A percentile compares a stretch with the other conserved stretches of the same genome.
phyloP scores from a whole-genome alignment of 2,329 filamentous ascomycete genomes.

The Colletotrichum sp. region DNA sequence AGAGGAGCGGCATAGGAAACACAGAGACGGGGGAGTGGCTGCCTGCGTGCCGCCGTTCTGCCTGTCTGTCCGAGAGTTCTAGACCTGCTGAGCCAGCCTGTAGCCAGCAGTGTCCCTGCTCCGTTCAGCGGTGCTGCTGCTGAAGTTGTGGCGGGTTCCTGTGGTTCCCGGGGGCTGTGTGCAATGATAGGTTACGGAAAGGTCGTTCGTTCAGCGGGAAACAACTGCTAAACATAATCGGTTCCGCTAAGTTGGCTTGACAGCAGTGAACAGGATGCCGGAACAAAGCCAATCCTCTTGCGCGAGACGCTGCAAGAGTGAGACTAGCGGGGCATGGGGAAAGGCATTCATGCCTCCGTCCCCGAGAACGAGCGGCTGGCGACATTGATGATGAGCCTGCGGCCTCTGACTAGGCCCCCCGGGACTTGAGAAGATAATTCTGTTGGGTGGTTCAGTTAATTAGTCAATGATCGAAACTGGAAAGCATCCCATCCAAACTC shows the following conservation, averaged over 20 bases:
- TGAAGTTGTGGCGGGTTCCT: not conserved
- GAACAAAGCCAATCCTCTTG: not conserved
- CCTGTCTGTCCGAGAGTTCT: not conserved
- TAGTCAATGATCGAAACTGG: not conserved
- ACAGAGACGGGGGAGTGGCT: not conserved
- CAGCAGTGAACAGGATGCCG: not conserved
- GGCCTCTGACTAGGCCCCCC: not conserved
- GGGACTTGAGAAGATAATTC: too few relatives aligned
- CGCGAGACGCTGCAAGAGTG: constrained; percentile 5
- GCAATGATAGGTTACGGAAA: not conserved
- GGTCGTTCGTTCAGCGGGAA: not conserved
- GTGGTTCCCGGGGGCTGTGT: not conserved
- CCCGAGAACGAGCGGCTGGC: not conserved
- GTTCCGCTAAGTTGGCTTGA: not conserved
- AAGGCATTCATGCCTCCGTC: not conserved
- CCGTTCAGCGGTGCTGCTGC: not conserved
- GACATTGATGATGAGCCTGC: not conserved
- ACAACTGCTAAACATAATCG: not conserved
- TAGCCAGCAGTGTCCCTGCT: constrained; percentile 7
- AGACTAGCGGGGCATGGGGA: not conserved
- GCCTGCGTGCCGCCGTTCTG: not conserved
- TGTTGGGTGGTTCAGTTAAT: not conserved
- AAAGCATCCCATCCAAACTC: not conserved
- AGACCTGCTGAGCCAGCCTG: not conserved
- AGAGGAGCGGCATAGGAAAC: not conserved